Evolutionary conservation across 1,284 basidiomycete genomes (phyloP).

Genomic region (Takashimella koratensis): DNA sequence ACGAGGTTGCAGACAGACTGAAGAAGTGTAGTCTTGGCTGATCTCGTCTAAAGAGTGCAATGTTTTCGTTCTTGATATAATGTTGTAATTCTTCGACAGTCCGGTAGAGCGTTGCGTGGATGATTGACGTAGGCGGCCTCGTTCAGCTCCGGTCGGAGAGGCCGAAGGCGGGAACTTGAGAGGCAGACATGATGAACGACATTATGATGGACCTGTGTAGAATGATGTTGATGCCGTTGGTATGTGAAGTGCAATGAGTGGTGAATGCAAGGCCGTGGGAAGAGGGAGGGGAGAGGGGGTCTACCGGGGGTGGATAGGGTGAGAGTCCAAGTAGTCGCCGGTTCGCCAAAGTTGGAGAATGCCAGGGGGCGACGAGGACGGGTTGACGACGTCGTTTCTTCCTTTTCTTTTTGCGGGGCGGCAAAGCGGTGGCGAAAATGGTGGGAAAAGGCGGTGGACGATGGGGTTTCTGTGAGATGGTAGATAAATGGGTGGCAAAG

Average conservation of each 20-base stretch:
- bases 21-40: neutral
- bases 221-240: no score
- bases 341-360: no score
- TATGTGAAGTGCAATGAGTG: no score
- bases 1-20: neutral
- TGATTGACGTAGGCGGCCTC: neutral
- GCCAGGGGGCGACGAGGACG: no score
- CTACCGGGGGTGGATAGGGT: no score
- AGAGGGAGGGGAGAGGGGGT: no score
- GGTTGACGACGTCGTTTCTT: no score
- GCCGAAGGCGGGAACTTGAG: neutral
- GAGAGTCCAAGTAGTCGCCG: no score
- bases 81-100: neutral
- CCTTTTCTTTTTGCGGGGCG: neutral
- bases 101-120: neutral
- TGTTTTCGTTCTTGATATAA: neutral
- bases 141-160: neutral
- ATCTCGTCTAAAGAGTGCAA: neutral
- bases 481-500: no score
- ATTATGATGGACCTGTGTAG: no score
- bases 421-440: neutral
- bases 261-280: no score
- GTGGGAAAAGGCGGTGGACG: neutral
- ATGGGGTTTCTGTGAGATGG: no score
- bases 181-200: neutral